A percentile compares a stretch with the other conserved stretches of the same genome.
Conservation (phyloP, 2,329 filamentous ascomycete species). For the Fusarium secorum region DNA sequence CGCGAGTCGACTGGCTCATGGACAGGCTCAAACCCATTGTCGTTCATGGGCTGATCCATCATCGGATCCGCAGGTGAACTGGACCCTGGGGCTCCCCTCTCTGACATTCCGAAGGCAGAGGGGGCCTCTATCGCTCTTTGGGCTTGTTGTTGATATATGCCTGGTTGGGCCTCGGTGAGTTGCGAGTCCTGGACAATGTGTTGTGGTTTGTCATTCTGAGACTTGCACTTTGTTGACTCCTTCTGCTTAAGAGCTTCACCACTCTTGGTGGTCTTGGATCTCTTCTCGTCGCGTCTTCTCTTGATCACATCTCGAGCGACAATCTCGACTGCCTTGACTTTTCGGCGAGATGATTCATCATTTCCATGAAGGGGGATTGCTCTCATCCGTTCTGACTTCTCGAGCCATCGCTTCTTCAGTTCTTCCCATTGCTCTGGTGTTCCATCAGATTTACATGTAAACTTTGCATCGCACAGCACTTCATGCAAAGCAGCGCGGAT, state of each 20-base stretch:
- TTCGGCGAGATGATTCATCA: conserved; percentile 62
- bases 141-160: neutral
- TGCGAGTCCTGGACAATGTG: neutral
- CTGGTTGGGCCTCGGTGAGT: neutral
- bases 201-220: neutral
- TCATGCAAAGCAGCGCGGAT: conserved; percentile 72
- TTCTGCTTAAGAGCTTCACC: conserved; percentile 56
- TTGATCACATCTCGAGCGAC: conserved; percentile 82
- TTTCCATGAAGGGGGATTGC: conserved; percentile 58
- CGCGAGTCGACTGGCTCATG: conserved; percentile 38
- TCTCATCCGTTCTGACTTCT: conserved; percentile 62
- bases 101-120: conserved; percentile 1
- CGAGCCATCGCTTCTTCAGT: conserved; percentile 74
- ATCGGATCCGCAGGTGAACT: conserved; percentile 30
- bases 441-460: conserved; percentile 76
- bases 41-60: conserved; percentile 30
- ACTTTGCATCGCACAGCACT: conserved; percentile 70
- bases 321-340: conserved; percentile 72
- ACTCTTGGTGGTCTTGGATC: conserved; percentile 37
- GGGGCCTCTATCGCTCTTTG: neutral
- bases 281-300: conserved; percentile 72
- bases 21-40: conserved; percentile 36
- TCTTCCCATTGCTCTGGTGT: conserved; percentile 75
- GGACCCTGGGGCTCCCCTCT: conserved; percentile 9
- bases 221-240: neutral